A percentile compares a stretch with the other conserved stretches of the same genome.
Conservation (phyloP, 331 rosid species). For the Quercus phellos region DNA sequence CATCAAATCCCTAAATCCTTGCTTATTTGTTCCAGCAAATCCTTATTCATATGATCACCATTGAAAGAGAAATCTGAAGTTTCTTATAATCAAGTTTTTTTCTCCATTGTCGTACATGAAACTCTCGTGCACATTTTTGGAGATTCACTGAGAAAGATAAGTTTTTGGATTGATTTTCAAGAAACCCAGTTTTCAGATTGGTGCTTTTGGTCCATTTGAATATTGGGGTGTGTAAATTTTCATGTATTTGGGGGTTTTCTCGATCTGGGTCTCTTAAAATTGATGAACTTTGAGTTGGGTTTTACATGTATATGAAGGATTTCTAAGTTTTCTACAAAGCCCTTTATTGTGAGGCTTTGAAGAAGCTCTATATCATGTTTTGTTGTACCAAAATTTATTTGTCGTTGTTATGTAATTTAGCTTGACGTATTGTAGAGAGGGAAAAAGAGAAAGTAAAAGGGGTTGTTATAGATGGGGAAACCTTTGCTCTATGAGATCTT, state of each 20-base stretch:
- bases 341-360: conserved; percentile 17
- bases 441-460: conserved; percentile 6
- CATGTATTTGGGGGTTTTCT: neutral
- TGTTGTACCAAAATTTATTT: conserved; percentile 10
- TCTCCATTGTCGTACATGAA: neutral
- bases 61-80: neutral
- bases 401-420: neutral
- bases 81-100: neutral
- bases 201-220: neutral
- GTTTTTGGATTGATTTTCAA: neutral
- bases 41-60: neutral
- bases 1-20: neutral
- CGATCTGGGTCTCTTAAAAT: conserved; percentile 16
- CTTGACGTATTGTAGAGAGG: neutral
- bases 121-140: neutral
- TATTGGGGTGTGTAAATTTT: conserved; percentile 6
- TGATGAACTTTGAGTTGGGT: conserved; percentile 1
- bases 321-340: conserved; percentile 20
- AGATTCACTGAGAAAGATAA: neutral
- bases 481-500: conserved; percentile 87
- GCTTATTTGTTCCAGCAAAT: neutral
- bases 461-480: conserved; percentile 60
- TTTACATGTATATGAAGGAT: neutral
- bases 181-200: neutral
- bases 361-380: conserved; percentile 17